Base-by-base conservation (phyloP, 1,284 basidiomycete genomes). In the Microbotryum intermedium region DNA sequence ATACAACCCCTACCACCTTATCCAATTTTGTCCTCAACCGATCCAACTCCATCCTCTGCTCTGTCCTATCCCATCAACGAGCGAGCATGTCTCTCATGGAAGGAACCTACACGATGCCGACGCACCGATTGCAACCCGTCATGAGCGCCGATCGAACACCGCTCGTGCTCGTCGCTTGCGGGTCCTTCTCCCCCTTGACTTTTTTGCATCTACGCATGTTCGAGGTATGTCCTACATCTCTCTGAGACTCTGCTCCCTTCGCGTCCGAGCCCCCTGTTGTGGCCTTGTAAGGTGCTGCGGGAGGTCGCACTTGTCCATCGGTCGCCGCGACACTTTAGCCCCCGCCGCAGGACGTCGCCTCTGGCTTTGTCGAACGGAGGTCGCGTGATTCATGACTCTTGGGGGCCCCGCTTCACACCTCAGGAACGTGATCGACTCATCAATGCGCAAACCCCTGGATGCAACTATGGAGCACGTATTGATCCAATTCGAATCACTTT, bases 121-220 rank as follows among this genome's bases (percentile, higher is more conserved):
- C 57, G 5, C 47, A 61, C 25, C 50, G 62, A 26, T 55, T 68
- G n/a, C 44, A 30, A 4, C 50, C 53, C n/a, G 44, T 68, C 29
- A 51, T 26, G 25, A 59, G 66, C 53, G 30, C 51, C n/a, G 56
- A 53, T 51, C 71, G 72, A 60, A 71, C 66, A 1, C 72, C 72
- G 30, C 57, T 72, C 13, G 70, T 73, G 20, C 70, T 73, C 26
- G 71, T 73, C 58, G 72, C 71, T 7, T 73, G 72, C 58, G 72
- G 66, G 10, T 68, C 65, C 43, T 72, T 71, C 67, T 69, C 66
- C 39, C 72, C 72, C 29, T 56, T 72, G 42, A 73, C 72, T 16
- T 72, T 71, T 52, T 66, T 73, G n/a, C 72, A 73, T 61, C 64
- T 73, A 13, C 67, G 72, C 52, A 71, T 73, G 69, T 72, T 72